These are phyloP conservation scores for Trichoderma afroharzianum DNA, from an alignment of 2,329 filamentous ascomycete genomes.

Conservation along the genomic window DNA sequence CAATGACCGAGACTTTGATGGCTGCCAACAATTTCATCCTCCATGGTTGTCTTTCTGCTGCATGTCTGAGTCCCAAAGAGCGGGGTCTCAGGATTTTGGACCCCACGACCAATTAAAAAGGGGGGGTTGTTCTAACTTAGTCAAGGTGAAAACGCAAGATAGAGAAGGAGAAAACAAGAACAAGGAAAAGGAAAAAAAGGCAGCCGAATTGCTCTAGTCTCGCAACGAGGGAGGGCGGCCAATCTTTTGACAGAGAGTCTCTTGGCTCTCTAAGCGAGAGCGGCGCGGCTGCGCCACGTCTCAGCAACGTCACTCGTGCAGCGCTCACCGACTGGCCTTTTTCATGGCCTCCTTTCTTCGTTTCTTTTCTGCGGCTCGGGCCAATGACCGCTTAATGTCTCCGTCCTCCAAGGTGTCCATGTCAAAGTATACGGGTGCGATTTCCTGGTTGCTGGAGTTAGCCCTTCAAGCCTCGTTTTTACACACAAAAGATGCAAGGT, in stretches of 20 bases:
- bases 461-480: background rate
- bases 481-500: background rate
- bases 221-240: background rate
- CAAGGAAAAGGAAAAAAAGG: background rate
- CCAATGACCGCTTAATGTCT: conserved; percentile 71
- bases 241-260: background rate
- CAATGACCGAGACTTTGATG: background rate
- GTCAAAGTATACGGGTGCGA: conserved; percentile 91
- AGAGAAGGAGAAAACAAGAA: background rate
- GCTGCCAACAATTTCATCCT: background rate
- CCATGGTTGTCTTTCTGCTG: background rate
- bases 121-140: background rate
- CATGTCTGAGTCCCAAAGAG: background rate
- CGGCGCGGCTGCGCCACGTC: background rate
- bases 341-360: conserved; percentile 56
- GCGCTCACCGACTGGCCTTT: conserved; percentile 38
- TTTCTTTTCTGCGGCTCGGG: conserved; percentile 56
- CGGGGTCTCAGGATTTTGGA: background rate
- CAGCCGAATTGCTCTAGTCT: background rate
- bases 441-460: conserved; percentile 58
- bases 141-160: background rate
- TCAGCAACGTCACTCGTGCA: background rate
- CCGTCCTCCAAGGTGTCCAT: conserved; percentile 77
- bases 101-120: background rate
- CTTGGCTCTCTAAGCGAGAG: background rate